Base-by-base conservation (phyloP, 306 rosid species). In the Gastrolobium bilobum region DNA sequence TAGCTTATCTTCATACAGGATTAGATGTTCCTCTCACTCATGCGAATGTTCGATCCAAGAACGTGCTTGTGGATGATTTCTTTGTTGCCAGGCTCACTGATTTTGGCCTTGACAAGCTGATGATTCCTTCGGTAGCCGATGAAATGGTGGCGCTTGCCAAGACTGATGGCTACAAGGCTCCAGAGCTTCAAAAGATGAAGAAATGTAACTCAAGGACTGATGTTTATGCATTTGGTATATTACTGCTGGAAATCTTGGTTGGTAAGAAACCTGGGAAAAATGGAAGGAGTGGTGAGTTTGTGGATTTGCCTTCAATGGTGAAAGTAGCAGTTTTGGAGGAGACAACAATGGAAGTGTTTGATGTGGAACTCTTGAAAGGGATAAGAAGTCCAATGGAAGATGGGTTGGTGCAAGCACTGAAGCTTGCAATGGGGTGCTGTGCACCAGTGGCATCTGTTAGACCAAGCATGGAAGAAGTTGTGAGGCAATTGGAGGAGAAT, bases 391-490 rank as follows among this genome's bases (percentile, higher is more conserved):
- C 97, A 2, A 96, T 93, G 98, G 99, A 96, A 76, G 99, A 96
- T 50, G 99, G 99, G 14, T 67, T 96, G 85, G 79, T 96, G 51
- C 98, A 96, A 43, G 97, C 97, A 11, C 71, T 96, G 88, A 96
- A 93, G 85, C 91, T 96, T 13, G 99, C 98, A 56, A 96, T 96
- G 99, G 99, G 99, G 7, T 96, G 99, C 76, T 96, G 99, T 75
- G 98, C 99, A 40, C 99, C 99, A 2, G 98, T 96, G 75, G 92
- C 94, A 43, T 76, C 98, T 0, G 98, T 96, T 54, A 91, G 99
- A 80, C 99, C 99, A 2, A 81, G 88, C 86, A 95, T 95, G 97
- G 97, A 95, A 3, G 99, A 96, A 83, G 93, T 96, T 71, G 97
- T 96, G 84, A 90, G 92, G 90, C 98, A 96, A 77, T 86, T 96